phyloP scores from a whole-genome alignment of 495 filamentous ascomycete genomes.

The Penicillium maclennaniae region DNA sequence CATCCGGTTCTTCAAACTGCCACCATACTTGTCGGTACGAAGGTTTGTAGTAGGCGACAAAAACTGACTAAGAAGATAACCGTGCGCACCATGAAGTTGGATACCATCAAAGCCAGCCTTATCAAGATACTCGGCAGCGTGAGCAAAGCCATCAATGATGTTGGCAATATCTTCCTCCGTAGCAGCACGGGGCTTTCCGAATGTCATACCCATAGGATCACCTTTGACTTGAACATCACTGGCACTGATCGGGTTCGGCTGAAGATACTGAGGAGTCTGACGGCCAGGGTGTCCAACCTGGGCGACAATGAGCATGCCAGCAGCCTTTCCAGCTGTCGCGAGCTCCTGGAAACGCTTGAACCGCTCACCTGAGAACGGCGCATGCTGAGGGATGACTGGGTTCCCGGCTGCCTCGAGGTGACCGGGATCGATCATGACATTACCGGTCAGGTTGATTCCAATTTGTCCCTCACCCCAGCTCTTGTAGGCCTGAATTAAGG shows the following conservation, averaged over 20 bases:
- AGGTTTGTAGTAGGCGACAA: slow-evolving; percentile 51
- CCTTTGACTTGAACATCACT: slow-evolving; percentile 55
- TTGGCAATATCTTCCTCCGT: slow-evolving; percentile 46
- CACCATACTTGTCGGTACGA: slow-evolving; percentile 58
- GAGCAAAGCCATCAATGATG: slow-evolving; percentile 50
- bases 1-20: slow-evolving; percentile 43
- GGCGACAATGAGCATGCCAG: slow-evolving; percentile 53
- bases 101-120: slow-evolving; percentile 56
- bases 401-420: slow-evolving; percentile 51
- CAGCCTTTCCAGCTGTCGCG: slow-evolving; percentile 44
- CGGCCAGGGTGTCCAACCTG: slow-evolving; percentile 64
- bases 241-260: slow-evolving; percentile 55
- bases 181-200: slow-evolving; percentile 47
- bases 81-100: slow-evolving; percentile 35
- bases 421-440: slow-evolving; percentile 57
- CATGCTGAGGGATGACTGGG: slow-evolving; percentile 48
- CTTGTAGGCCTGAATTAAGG: slow-evolving; percentile 55
- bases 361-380: slow-evolving; percentile 46
- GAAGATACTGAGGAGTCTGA: slow-evolving; percentile 45
- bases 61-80: slow-evolving; percentile 64
- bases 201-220: slow-evolving; percentile 41
- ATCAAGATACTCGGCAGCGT: slow-evolving; percentile 53
- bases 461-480: slow-evolving; percentile 57
- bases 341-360: slow-evolving; percentile 57
- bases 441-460: slow-evolving; percentile 58